Evolutionary conservation across 208 protist genomes (phyloP).

Genomic region (Trypanosoma lewisi): DNA sequence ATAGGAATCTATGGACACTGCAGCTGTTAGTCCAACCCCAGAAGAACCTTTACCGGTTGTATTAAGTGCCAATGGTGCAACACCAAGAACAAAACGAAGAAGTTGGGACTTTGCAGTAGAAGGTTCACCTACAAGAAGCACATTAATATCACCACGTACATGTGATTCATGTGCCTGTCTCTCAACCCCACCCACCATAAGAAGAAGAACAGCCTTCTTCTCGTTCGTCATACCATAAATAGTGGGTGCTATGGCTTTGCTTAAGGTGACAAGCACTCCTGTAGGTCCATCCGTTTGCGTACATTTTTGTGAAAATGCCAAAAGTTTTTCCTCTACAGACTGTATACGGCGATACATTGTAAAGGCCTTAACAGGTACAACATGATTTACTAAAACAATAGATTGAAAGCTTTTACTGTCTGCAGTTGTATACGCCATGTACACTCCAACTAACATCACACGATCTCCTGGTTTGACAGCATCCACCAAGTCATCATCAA

Average conservation of each 20-base stretch:
- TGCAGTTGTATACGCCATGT: constrained; percentile 88
- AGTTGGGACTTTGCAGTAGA: constrained; percentile 99
- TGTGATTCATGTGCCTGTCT: constrained; percentile 92
- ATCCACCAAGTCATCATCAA: constrained; percentile 98
- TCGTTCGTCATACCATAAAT: constrained; percentile 98
- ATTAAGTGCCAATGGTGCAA: constrained; percentile 96
- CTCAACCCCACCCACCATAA: constrained; percentile 97
- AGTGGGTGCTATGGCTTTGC: constrained; percentile 96
- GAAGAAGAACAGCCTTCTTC: constrained; percentile 96
- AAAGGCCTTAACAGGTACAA: constrained; percentile 67
- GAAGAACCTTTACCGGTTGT: constrained; percentile 98
- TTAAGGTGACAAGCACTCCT: constrained; percentile 76
- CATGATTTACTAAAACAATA: constrained; percentile 93
- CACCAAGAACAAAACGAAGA: constrained; percentile 95
- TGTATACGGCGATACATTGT: constrained; percentile 43
- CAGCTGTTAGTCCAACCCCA: constrained; percentile 99
- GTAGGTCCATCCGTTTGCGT: constrained; percentile 54
- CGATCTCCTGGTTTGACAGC: constrained; percentile 96
- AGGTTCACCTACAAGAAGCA: constrained; percentile 99
- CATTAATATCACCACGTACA: constrained; percentile 99
- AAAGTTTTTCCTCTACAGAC: constrained; percentile 64
- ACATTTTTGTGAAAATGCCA: constrained; percentile 70
- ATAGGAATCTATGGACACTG: constrained; percentile 96
- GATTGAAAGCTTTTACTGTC: constrained; percentile 91
- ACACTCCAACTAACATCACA: constrained; percentile 94